Evolutionary conservation across 2,329 filamentous ascomycete species (phyloP).

Genomic region (Colletotrichum shisoi): DNA sequence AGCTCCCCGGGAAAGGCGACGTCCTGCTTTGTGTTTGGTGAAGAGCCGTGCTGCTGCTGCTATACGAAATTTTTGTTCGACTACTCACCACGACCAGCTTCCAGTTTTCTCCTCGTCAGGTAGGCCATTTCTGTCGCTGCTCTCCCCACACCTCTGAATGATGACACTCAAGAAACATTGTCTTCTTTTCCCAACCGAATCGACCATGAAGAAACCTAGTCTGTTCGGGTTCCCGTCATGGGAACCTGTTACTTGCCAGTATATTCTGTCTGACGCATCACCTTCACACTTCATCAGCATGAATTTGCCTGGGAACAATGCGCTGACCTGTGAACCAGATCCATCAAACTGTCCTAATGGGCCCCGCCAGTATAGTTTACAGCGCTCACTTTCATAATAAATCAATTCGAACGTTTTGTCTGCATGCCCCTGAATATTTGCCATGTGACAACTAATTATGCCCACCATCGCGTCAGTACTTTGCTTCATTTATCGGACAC

Average conservation of each 20-base stretch:
- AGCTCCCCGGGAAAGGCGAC: background rate
- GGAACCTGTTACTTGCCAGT: conserved; percentile 90
- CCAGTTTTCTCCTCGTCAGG: conserved; percentile 4
- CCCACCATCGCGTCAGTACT: too few species aligned
- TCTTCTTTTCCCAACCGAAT: conserved; percentile 91
- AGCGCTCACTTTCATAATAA: too few species aligned
- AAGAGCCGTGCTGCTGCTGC: background rate
- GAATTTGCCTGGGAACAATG: background rate
- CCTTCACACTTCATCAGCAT: conserved; percentile 15
- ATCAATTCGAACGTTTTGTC: too few species aligned
- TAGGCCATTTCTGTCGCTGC: conserved; percentile 20
- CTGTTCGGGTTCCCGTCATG: conserved; percentile 69
- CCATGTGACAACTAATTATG: too few species aligned
- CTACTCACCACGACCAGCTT: background rate
- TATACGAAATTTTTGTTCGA: background rate
- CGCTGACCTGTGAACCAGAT: conserved; percentile 11
- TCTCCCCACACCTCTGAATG: conserved; percentile 56
- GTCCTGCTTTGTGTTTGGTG: background rate
- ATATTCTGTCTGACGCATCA: conserved; percentile 74
- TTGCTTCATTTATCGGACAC: too few species aligned
- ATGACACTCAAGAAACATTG: conserved; percentile 73
- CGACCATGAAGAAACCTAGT: conserved; percentile 82
- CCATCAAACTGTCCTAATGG: background rate
- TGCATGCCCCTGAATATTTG: too few species aligned
- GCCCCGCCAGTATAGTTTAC: too few species aligned